phyloP scores from a whole-genome alignment of 202 grass and related monocot genomes.

The Digitaria exilis region DNA sequence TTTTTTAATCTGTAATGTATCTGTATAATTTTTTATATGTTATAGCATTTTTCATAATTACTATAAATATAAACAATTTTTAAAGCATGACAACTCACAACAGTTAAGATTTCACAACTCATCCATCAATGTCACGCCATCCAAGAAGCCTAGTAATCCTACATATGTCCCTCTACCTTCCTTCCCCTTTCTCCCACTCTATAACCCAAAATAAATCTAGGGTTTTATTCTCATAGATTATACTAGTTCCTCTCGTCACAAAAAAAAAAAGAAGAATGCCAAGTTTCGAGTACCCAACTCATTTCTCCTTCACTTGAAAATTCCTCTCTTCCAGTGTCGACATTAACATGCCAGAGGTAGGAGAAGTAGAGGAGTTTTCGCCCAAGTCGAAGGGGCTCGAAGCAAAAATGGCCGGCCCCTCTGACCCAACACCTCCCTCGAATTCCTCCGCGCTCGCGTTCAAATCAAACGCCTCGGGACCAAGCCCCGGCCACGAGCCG shows the following conservation, averaged over 20 bases:
- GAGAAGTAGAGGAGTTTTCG: not conserved
- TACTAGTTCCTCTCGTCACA: not conserved
- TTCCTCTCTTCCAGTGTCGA: not conserved
- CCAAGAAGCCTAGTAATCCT: too few species aligned
- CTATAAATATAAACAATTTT: not conserved
- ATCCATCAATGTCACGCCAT: too few species aligned
- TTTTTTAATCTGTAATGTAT: too few species aligned
- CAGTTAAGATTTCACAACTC: not conserved
- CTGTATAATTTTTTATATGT: too few species aligned
- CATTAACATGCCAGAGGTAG: not conserved
- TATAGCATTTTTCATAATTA: too few species aligned
- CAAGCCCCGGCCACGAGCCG: slow-evolving; percentile 9
- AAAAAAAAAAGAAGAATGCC: not conserved
- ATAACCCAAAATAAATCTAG: not conserved
- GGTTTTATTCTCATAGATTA: too few species aligned
- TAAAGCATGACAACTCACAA: not conserved
- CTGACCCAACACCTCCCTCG: slow-evolving; percentile 22
- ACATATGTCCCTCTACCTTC: too few species aligned
- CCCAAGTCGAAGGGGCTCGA: slow-evolving; percentile 31
- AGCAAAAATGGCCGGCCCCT: slow-evolving; percentile 33
- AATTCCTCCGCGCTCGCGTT: slow-evolving; percentile 33
- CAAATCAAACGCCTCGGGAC: slow-evolving; percentile 30
- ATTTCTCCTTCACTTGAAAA: not conserved
- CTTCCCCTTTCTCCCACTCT: not conserved
- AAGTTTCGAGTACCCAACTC: not conserved